Conservation (phyloP, 768 basidiomycete genomes). For the Suillus hirtellus region DNA sequence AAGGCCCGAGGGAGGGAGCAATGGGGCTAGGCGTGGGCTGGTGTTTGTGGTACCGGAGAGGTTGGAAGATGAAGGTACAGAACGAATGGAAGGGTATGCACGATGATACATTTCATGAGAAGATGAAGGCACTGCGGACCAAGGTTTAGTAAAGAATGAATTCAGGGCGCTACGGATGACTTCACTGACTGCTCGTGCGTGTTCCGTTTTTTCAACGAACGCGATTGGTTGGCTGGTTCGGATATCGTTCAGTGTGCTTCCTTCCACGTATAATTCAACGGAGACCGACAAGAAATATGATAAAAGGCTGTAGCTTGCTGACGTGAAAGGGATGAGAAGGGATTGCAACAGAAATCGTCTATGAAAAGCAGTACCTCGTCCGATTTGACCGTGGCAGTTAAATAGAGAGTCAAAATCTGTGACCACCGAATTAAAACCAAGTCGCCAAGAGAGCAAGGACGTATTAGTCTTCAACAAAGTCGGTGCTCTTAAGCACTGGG, state of each 20-base stretch:
- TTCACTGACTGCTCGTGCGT: slow-evolving; percentile 15
- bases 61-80: slow-evolving; percentile 46
- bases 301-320: slow-evolving; percentile 8
- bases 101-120: slow-evolving; percentile 63
- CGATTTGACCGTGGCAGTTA: slow-evolving; percentile 12
- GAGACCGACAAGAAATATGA: not conserved
- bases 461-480: not conserved
- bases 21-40: slow-evolving; percentile 49
- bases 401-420: slow-evolving; percentile 4
- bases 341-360: not conserved
- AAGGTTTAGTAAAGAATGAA: slow-evolving; percentile 18
- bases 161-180: slow-evolving; percentile 21
- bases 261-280: not conserved
- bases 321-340: slow-evolving; percentile 12
- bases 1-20: slow-evolving; percentile 50
- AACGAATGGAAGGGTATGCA: slow-evolving; percentile 53
- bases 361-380: slow-evolving; percentile 12
- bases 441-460: slow-evolving; percentile 6
- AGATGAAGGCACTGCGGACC: slow-evolving; percentile 31
- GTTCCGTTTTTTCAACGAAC: slow-evolving; percentile 11
- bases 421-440: slow-evolving; percentile 11
- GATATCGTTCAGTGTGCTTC: not conserved
- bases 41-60: slow-evolving; percentile 19
- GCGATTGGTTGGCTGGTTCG: slow-evolving; percentile 3
- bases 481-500: slow-evolving; percentile 1